Percentiles rank a stretch among this genome's conserved stretches.
Evolutionary conservation across 768 basidiomycete species (phyloP).

Genomic region (Polyporus arcularius): DNA sequence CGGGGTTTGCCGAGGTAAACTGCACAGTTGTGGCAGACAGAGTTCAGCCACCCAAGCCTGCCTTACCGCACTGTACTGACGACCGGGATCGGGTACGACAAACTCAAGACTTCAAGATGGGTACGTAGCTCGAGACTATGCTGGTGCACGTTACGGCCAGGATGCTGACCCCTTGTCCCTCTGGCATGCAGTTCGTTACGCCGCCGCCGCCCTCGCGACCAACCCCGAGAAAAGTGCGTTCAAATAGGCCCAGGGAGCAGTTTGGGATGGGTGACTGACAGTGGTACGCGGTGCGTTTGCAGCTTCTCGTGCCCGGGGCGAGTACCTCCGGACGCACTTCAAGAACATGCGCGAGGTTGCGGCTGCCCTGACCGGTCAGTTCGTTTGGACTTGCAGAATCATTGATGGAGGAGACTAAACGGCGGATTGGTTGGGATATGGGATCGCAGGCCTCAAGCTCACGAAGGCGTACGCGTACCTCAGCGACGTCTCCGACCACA

Average conservation of each 20-base stretch:
- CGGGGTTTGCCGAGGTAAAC: constrained; percentile 25
- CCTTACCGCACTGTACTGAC: constrained; percentile 21
- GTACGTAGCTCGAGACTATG: constrained; percentile 30
- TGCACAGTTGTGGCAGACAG: constrained; percentile 27
- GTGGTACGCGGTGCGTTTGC: constrained; percentile 20
- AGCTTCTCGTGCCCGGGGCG: constrained; percentile 92
- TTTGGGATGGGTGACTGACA: constrained; percentile 3
- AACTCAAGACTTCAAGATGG: constrained; percentile 42
- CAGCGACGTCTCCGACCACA: constrained; percentile 92
- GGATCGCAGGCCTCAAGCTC: constrained; percentile 75
- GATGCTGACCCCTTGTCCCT: constrained; percentile 16
- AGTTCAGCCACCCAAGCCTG: constrained; percentile 29
- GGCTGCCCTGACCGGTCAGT: constrained; percentile 85
- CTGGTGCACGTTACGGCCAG: not conserved
- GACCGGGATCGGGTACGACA: constrained; percentile 27
- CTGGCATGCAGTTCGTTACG: constrained; percentile 78
- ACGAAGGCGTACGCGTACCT: constrained; percentile 96
- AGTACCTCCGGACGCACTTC: constrained; percentile 99
- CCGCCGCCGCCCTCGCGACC: constrained; percentile 79
- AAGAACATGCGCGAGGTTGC: constrained; percentile 99
- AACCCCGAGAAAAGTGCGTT: constrained; percentile 94
- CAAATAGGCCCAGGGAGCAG: not conserved
- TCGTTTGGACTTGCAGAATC: not conserved
- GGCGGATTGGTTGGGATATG: not conserved
- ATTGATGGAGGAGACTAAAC: constrained; percentile 5